A percentile compares a stretch with the other conserved stretches of the same genome.
Conservation (phyloP, 1,139 yeast genomes). For the Geotrichum macrosporum region DNA sequence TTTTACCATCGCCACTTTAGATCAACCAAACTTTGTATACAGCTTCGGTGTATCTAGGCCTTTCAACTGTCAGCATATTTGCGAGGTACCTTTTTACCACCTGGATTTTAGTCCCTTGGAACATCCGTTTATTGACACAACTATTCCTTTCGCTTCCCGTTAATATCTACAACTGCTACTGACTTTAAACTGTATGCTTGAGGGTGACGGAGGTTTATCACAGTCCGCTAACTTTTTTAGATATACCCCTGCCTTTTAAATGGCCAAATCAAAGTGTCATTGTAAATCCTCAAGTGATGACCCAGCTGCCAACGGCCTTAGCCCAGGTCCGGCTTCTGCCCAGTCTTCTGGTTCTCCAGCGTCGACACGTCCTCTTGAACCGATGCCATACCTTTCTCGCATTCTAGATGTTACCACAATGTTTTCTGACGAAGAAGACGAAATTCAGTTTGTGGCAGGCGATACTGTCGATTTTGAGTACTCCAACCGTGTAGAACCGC, state of each 20-base stretch:
- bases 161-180: background rate
- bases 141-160: too few relatives aligned
- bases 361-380: background rate
- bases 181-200: background rate
- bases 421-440: slow-evolving; percentile 26
- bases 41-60: too few relatives aligned
- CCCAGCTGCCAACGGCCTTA: slow-evolving; percentile 1
- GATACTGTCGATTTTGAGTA: slow-evolving; percentile 61
- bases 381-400: slow-evolving; percentile 7
- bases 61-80: too few relatives aligned
- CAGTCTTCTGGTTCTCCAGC: background rate
- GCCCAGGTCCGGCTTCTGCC: background rate
- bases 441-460: slow-evolving; percentile 45
- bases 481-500: slow-evolving; percentile 15
- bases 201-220: background rate
- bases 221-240: background rate
- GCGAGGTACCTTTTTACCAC: too few relatives aligned
- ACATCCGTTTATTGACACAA: too few relatives aligned
- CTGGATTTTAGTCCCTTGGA: too few relatives aligned
- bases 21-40: too few relatives aligned
- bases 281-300: slow-evolving; percentile 5
- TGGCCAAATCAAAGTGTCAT: slow-evolving; percentile 12
- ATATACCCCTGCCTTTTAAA: slow-evolving; percentile 6
- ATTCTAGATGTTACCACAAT: slow-evolving; percentile 9
- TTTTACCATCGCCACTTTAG: too few relatives aligned